phyloP scores from a whole-genome alignment of 352 stramenopile species.

The Peronospora farinosa region DNA sequence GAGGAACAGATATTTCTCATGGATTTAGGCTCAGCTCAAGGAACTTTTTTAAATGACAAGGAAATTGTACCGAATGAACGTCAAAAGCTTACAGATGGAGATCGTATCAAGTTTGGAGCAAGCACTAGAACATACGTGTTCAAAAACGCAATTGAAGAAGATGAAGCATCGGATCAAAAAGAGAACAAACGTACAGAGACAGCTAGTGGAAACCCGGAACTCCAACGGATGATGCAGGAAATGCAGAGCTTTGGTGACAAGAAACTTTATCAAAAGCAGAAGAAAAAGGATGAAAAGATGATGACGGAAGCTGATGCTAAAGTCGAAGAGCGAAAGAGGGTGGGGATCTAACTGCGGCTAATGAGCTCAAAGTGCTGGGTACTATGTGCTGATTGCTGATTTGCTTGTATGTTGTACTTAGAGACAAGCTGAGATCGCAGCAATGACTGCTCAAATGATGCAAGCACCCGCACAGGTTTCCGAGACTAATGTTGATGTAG shows the following conservation, averaged over 20 bases:
- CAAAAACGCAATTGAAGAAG: conserved; percentile 16
- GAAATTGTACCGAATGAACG: conserved; percentile 53
- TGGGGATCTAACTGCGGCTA: conserved; percentile 7
- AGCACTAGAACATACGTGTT: conserved; percentile 62
- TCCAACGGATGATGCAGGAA: conserved; percentile 37
- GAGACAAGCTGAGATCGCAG: conserved; percentile 60
- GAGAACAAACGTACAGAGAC: background rate
- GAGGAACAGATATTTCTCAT: conserved; percentile 48
- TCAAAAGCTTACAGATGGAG: conserved; percentile 33
- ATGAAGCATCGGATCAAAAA: conserved; percentile 4
- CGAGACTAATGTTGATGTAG: background rate
- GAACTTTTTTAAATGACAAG: conserved; percentile 71
- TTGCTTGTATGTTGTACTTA: conserved; percentile 18
- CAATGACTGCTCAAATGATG: conserved; percentile 76
- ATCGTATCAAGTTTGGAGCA: conserved; percentile 51
- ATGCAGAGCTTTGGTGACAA: conserved; percentile 46
- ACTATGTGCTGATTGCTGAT: background rate
- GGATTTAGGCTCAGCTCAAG: conserved; percentile 80
- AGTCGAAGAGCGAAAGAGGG: conserved; percentile 35
- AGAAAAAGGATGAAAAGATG: conserved; percentile 2
- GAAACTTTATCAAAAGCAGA: conserved; percentile 11
- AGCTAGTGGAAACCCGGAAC: conserved; percentile 17
- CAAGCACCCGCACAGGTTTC: conserved; percentile 20
- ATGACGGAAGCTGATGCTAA: background rate
- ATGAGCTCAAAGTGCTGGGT: background rate